A percentile compares a stretch with the other conserved stretches of the same genome.
Evolutionary conservation across 345 rosid genomes (phyloP).

Genomic region (Melaleuca alternifolia): DNA sequence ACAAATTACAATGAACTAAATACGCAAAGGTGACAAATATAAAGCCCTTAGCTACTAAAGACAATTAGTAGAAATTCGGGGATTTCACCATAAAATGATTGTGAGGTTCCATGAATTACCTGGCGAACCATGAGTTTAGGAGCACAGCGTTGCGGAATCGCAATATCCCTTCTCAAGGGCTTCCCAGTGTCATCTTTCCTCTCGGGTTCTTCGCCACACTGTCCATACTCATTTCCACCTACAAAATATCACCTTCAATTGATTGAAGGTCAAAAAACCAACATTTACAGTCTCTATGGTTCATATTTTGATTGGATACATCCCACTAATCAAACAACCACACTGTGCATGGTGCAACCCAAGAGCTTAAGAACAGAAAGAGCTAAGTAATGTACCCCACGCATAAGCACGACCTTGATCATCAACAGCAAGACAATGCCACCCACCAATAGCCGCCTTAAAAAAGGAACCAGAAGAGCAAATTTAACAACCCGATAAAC

Average conservation of each 20-base stretch:
- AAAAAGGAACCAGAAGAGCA: slow-evolving; percentile 2
- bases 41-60: neutral
- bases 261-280: neutral
- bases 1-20: neutral
- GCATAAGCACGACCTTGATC: slow-evolving; percentile 96
- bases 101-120: slow-evolving; percentile 25
- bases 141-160: slow-evolving; percentile 92
- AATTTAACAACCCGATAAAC: neutral
- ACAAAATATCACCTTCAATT: neutral
- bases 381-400: slow-evolving; percentile 55
- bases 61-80: neutral
- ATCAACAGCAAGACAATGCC: slow-evolving; percentile 99
- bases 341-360: neutral
- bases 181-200: slow-evolving; percentile 75
- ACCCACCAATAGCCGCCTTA: slow-evolving; percentile 98
- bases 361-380: neutral
- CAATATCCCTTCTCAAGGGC: slow-evolving; percentile 79
- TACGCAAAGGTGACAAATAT: neutral
- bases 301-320: neutral
- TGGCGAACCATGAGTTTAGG: slow-evolving; percentile 79
- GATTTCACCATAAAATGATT: neutral
- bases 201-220: slow-evolving; percentile 97
- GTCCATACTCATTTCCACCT: slow-evolving; percentile 99
- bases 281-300: neutral
- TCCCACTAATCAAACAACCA: neutral